Conservation (phyloP, 805 yeast species). For the Hanseniaspora jakobsenii region DNA sequence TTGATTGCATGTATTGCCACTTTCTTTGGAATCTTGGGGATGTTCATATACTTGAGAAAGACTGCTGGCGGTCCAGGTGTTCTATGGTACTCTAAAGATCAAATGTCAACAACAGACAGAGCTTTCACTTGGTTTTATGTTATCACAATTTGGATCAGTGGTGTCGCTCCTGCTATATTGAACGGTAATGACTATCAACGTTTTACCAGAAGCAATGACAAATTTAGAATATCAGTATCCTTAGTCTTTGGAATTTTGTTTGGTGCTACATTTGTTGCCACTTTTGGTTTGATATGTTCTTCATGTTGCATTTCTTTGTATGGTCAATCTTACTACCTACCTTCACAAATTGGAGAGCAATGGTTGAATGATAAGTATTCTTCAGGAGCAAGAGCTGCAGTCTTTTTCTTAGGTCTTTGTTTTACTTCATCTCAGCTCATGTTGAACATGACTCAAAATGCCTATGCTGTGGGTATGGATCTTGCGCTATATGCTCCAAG, state of each 20-base stretch:
- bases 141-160: slow-evolving; percentile 33
- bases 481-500: slow-evolving; percentile 29
- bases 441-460: slow-evolving; percentile 30
- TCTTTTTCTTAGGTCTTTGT: slow-evolving; percentile 31
- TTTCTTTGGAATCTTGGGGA: slow-evolving; percentile 26
- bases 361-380: slow-evolving; percentile 32
- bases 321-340: slow-evolving; percentile 31
- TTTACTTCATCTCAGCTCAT: slow-evolving; percentile 30
- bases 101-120: slow-evolving; percentile 24
- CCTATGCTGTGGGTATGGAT: slow-evolving; percentile 33
- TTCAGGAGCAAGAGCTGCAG: slow-evolving; percentile 31
- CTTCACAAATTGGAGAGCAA: slow-evolving; percentile 29
- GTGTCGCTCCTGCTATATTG: slow-evolving; percentile 31
- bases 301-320: slow-evolving; percentile 28
- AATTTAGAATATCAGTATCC: slow-evolving; percentile 7
- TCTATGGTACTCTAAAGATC: slow-evolving; percentile 22
- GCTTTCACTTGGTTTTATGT: slow-evolving; percentile 29
- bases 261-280: slow-evolving; percentile 32
- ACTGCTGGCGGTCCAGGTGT: slow-evolving; percentile 29
- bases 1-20: slow-evolving; percentile 23
- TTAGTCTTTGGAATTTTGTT: slow-evolving; percentile 25
- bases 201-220: slow-evolving; percentile 25
- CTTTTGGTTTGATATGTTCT: slow-evolving; percentile 32
- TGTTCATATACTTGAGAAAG: slow-evolving; percentile 25
- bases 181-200: slow-evolving; percentile 34